Percentiles rank a stretch among this genome's conserved stretches.
These are phyloP conservation scores for Ophiostoma perfectum DNA, from an alignment of 2,329 filamentous ascomycete species.

Conservation along the genomic window DNA sequence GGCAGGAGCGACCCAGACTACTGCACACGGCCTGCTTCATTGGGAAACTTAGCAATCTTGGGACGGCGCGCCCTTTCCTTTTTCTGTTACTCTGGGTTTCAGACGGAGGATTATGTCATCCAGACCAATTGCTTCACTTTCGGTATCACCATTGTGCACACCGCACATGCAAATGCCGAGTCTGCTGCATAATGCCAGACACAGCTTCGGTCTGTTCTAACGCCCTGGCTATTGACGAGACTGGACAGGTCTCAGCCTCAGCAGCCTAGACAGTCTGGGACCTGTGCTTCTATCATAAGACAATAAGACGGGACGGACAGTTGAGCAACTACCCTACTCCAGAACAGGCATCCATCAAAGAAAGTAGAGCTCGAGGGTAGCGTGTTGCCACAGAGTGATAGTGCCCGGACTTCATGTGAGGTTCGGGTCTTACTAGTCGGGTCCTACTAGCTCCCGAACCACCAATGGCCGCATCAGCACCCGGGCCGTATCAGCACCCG, in stretches of 20 bases:
- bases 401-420: neutral
- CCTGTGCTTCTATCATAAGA: neutral
- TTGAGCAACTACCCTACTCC: neutral
- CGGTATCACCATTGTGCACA: neutral
- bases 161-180: neutral
- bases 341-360: neutral
- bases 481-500: neutral
- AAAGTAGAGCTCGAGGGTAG: neutral
- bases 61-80: neutral
- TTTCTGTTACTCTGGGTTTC: constrained; percentile 23
- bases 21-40: neutral
- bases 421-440: neutral
- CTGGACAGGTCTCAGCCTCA: neutral
- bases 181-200: neutral
- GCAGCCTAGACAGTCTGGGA: neutral
- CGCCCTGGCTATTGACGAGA: neutral
- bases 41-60: neutral
- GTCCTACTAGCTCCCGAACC: neutral
- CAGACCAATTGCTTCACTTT: neutral
- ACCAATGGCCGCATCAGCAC: neutral
- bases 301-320: neutral
- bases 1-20: neutral
- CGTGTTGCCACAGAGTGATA: no score
- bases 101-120: neutral
- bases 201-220: neutral